Conservation (phyloP, 208 protist genomes). For the Crithidia mellificae region DNA sequence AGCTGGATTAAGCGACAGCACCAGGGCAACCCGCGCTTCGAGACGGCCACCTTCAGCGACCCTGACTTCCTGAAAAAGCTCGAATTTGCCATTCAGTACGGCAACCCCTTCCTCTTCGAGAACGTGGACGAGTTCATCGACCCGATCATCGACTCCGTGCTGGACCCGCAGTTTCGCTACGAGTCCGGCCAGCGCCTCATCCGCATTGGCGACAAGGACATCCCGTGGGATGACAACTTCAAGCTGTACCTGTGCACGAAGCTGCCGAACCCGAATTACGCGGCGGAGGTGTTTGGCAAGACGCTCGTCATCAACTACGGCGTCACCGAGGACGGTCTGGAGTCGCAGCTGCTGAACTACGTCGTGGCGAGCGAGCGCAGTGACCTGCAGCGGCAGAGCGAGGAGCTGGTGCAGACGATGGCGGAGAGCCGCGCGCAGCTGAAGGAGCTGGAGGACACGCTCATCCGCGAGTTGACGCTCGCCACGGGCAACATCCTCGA, state of each 20-base stretch:
- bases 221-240: constrained; percentile 98
- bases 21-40: constrained; percentile 89
- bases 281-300: constrained; percentile 97
- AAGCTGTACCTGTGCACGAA: constrained; percentile 98
- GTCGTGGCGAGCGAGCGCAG: constrained; percentile 97
- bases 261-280: constrained; percentile 98
- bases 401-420: constrained; percentile 97
- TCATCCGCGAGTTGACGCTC: constrained; percentile 96
- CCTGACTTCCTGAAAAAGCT: constrained; percentile 97
- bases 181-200: constrained; percentile 88
- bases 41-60: constrained; percentile 96
- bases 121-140: constrained; percentile 99
- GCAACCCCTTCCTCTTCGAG: constrained; percentile 98
- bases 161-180: constrained; percentile 96
- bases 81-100: constrained; percentile 97
- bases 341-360: constrained; percentile 98
- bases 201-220: constrained; percentile 95
- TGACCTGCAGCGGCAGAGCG: constrained; percentile 95
- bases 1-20: constrained; percentile 99
- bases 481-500: constrained; percentile 98
- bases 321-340: constrained; percentile 97
- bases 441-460: constrained; percentile 97
- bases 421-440: constrained; percentile 95
- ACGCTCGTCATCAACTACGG: constrained; percentile 99
- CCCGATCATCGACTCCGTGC: constrained; percentile 97